Conservation (phyloP, 2,329 filamentous ascomycete species). For the Paecilomyces sp. region DNA sequence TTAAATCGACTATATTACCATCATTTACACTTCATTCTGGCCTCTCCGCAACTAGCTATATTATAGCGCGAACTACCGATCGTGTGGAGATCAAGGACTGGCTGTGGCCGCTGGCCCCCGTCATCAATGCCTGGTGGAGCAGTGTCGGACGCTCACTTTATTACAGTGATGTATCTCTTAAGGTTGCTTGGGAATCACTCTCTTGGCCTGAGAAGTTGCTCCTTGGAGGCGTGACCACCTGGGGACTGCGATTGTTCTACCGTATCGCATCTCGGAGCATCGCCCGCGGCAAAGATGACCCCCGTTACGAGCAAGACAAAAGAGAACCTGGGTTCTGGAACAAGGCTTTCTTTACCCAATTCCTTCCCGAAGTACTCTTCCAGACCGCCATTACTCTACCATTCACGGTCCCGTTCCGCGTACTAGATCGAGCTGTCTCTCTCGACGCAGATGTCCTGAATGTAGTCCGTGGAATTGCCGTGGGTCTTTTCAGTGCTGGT, state of each 20-base stretch:
- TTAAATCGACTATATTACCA: slow-evolving; percentile 48
- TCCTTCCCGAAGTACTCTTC: slow-evolving; percentile 52
- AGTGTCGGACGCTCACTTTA: slow-evolving; percentile 48
- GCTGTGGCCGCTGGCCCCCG: slow-evolving; percentile 49
- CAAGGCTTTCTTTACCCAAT: slow-evolving; percentile 46
- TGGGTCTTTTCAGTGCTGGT: slow-evolving; percentile 51
- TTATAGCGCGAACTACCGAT: slow-evolving; percentile 45
- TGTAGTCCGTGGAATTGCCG: slow-evolving; percentile 36
- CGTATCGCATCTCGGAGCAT: slow-evolving; percentile 45
- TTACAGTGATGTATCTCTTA: slow-evolving; percentile 39
- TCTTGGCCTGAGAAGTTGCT: slow-evolving; percentile 51
- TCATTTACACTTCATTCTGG: slow-evolving; percentile 49
- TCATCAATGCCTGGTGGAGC: slow-evolving; percentile 55
- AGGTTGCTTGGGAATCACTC: slow-evolving; percentile 41
- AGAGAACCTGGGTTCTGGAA: slow-evolving; percentile 51
- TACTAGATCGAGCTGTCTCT: slow-evolving; percentile 16
- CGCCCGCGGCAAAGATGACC: slow-evolving; percentile 48
- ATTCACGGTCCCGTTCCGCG: slow-evolving; percentile 44
- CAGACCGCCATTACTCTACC: slow-evolving; percentile 52
- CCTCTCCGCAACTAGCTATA: slow-evolving; percentile 47
- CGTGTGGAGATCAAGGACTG: slow-evolving; percentile 56
- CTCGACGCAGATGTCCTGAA: slow-evolving; percentile 15
- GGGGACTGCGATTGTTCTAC: slow-evolving; percentile 52
- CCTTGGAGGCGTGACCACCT: slow-evolving; percentile 50
- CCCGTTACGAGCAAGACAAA: slow-evolving; percentile 48